Conservation (phyloP, 1,139 yeast genomes). For the Candida anutae region DNA sequence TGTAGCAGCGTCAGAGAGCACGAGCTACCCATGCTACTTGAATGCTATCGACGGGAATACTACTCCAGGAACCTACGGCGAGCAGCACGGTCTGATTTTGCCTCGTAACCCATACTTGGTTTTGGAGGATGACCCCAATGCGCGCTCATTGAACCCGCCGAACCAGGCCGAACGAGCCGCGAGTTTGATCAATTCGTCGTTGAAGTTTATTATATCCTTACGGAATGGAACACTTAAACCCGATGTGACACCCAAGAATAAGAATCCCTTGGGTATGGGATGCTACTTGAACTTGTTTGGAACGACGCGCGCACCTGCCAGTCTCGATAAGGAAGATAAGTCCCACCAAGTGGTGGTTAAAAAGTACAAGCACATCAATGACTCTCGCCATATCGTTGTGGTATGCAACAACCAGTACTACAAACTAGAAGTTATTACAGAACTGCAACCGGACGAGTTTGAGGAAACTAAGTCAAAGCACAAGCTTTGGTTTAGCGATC, state of each 20-base stretch:
- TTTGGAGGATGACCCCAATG: slow-evolving; percentile 63
- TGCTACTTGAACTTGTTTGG: slow-evolving; percentile 64
- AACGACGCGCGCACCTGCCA: slow-evolving; percentile 51
- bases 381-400: slow-evolving; percentile 45
- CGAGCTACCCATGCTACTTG: slow-evolving; percentile 42
- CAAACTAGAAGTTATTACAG: slow-evolving; percentile 47
- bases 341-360: slow-evolving; percentile 22
- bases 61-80: slow-evolving; percentile 60
- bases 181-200: slow-evolving; percentile 53
- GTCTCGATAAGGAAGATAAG: slow-evolving; percentile 10
- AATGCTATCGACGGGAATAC: slow-evolving; percentile 52
- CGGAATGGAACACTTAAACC: slow-evolving; percentile 47
- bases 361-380: slow-evolving; percentile 17
- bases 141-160: slow-evolving; percentile 49
- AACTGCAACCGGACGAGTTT: slow-evolving; percentile 23
- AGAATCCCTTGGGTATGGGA: slow-evolving; percentile 53
- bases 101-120: slow-evolving; percentile 73
- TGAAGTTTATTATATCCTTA: slow-evolving; percentile 56
- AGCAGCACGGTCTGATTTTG: slow-evolving; percentile 53
- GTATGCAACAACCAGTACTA: slow-evolving; percentile 60
- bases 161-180: slow-evolving; percentile 63
- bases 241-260: slow-evolving; percentile 46
- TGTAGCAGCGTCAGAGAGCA: slow-evolving; percentile 32
- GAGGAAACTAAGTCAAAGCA: slow-evolving; percentile 16
- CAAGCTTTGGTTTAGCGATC: slow-evolving; percentile 42